Conservation (phyloP, 2,329 filamentous ascomycete genomes). For the Blumeriella jaapii region DNA sequence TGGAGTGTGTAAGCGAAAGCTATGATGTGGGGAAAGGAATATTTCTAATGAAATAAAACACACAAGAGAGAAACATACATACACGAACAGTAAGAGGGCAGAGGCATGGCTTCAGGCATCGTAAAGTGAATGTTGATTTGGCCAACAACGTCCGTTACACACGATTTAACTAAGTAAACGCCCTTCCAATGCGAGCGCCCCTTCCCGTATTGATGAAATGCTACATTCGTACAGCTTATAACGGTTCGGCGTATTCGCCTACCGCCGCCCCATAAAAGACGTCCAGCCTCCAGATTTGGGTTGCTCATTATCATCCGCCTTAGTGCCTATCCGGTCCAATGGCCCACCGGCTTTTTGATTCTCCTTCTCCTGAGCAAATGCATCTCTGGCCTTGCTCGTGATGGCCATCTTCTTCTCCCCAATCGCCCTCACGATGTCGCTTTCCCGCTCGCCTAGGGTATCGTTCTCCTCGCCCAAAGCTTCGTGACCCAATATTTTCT, state of each 20-base stretch:
- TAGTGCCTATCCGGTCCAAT: slow-evolving; percentile 22
- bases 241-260: not conserved
- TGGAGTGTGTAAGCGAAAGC: too few species aligned
- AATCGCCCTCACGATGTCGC: slow-evolving; percentile 21
- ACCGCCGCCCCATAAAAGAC: slow-evolving; percentile 20
- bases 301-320: slow-evolving; percentile 8
- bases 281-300: slow-evolving; percentile 19
- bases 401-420: slow-evolving; percentile 23
- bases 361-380: slow-evolving; percentile 24
- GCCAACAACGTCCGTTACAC: slow-evolving; percentile 11
- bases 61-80: too few species aligned
- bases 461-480: slow-evolving; percentile 19
- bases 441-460: slow-evolving; percentile 16
- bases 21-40: too few species aligned
- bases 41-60: too few species aligned
- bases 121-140: slow-evolving; percentile 10
- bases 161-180: slow-evolving; percentile 11
- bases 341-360: slow-evolving; percentile 22
- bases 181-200: slow-evolving; percentile 15
- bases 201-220: slow-evolving; percentile 18
- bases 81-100: too few species aligned
- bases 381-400: slow-evolving; percentile 19
- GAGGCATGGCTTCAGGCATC: too few species aligned
- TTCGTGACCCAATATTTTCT: slow-evolving; percentile 18
- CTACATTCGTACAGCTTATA: slow-evolving; percentile 16